Percentiles rank a stretch among this genome's conserved stretches.
phyloP scores from a whole-genome alignment of 352 stramenopile genomes.

The Halophytophthora batemanensis region DNA sequence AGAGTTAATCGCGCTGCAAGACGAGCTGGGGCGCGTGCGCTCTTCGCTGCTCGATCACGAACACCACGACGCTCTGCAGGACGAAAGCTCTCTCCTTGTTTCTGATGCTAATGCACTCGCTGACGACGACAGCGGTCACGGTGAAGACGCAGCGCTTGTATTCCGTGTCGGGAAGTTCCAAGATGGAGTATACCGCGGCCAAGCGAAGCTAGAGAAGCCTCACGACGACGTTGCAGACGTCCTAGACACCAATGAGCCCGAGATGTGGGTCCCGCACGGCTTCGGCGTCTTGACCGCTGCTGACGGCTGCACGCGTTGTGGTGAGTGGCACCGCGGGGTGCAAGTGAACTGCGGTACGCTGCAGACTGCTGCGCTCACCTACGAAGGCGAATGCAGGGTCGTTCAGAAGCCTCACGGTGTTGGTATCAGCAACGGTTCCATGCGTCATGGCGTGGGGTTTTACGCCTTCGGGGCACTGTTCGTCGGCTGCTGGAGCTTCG shows the following conservation, averaged over 20 bases:
- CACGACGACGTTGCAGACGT: too few species aligned
- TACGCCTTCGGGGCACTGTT: conserved; percentile 46
- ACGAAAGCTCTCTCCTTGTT: not conserved
- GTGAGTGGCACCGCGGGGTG: conserved; percentile 36
- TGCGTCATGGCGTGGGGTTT: conserved; percentile 32
- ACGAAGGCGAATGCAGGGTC: conserved; percentile 41
- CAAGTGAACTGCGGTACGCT: conserved; percentile 36
- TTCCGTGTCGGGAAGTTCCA: conserved; percentile 12
- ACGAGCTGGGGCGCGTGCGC: conserved; percentile 14
- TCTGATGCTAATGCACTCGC: too few species aligned
- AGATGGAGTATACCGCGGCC: conserved; percentile 17
- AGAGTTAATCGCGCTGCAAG: conserved; percentile 6
- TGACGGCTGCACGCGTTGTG: conserved; percentile 27
- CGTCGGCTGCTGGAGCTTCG: conserved; percentile 32
- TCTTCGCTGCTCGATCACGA: conserved; percentile 5
- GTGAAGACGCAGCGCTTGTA: conserved; percentile 4
- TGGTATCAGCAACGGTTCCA: not conserved
- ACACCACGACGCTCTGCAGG: not conserved
- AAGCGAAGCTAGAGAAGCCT: conserved; percentile 18
- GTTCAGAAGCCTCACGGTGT: conserved; percentile 14
- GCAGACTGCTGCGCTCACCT: conserved; percentile 32
- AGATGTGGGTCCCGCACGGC: conserved; percentile 29
- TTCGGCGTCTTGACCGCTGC: conserved; percentile 36
- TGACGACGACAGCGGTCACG: not conserved
- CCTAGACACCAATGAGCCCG: not conserved